These are phyloP conservation scores for Plenodomus tracheiphilus DNA, from an alignment of 2,329 filamentous ascomycete species.

Conservation along the genomic window DNA sequence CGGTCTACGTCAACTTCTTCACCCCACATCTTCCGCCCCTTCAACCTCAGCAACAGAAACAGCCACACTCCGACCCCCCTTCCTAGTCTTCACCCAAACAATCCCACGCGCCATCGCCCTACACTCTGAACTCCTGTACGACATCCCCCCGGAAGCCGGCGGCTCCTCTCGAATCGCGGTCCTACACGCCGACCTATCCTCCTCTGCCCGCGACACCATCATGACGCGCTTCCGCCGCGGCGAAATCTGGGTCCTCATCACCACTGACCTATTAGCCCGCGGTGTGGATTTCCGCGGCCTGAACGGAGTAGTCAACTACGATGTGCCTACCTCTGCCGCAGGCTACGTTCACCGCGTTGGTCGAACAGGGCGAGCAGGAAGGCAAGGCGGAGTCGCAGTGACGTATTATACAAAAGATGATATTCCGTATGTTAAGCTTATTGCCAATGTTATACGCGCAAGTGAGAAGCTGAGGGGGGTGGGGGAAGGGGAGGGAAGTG, in stretches of 20 bases:
- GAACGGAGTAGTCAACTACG: conserved; percentile 96
- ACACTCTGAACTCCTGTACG: conserved; percentile 87
- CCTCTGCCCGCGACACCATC: conserved; percentile 72
- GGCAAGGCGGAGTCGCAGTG: conserved; percentile 84
- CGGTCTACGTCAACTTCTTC: conserved; percentile 84
- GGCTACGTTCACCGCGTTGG: conserved; percentile 93
- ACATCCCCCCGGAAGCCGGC: conserved; percentile 86
- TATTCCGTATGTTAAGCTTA: conserved; percentile 83
- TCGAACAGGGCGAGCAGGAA: conserved; percentile 83
- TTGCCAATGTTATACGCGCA: conserved; percentile 87
- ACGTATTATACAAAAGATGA: conserved; percentile 97
- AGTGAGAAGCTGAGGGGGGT: conserved; percentile 70
- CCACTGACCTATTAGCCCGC: conserved; percentile 88
- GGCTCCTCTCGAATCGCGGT: conserved; percentile 84
- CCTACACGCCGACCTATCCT: conserved; percentile 83
- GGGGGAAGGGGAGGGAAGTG: conserved; percentile 50
- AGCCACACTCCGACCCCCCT: conserved; percentile 74
- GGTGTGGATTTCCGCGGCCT: conserved; percentile 94
- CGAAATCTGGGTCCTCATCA: conserved; percentile 95
- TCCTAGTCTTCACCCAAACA: conserved; percentile 94
- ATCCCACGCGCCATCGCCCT: conserved; percentile 88
- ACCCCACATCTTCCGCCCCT: conserved; percentile 65
- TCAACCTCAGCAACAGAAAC: conserved; percentile 49
- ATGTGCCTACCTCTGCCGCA: conserved; percentile 88
- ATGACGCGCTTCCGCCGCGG: conserved; percentile 90